phyloP scores from a whole-genome alignment of 306 rosid genomes.

The Casuarina cunninghamiana region DNA sequence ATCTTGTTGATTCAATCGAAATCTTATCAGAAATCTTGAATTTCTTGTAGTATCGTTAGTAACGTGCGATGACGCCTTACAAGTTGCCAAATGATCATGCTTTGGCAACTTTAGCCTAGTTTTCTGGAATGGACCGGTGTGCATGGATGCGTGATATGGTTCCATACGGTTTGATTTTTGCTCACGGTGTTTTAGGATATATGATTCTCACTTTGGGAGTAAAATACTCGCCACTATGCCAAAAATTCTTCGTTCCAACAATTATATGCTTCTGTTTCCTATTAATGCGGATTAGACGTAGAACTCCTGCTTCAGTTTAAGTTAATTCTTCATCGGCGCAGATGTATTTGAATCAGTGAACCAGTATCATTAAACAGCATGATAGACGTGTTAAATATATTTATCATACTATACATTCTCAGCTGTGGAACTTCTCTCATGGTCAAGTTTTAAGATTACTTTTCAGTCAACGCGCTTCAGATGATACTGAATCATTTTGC shows the following conservation, averaged over 20 bases:
- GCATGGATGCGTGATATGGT: background rate
- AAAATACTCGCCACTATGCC: background rate
- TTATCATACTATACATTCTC: background rate
- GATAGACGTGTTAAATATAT: background rate
- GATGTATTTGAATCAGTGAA: background rate
- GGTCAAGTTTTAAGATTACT: background rate
- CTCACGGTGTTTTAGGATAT: background rate
- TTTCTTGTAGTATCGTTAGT: background rate
- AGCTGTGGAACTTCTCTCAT: background rate
- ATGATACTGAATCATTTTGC: background rate
- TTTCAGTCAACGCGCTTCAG: background rate
- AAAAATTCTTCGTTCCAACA: background rate
- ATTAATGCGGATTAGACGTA: background rate
- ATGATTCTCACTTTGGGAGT: background rate
- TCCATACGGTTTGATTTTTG: background rate
- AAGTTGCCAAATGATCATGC: background rate
- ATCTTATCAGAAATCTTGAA: background rate
- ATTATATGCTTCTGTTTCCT: background rate
- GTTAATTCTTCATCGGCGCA: background rate
- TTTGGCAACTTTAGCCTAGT: background rate
- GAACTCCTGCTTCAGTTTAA: background rate
- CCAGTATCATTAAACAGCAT: background rate
- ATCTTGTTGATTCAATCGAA: background rate
- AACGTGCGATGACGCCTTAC: background rate
- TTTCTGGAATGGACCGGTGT: background rate